A percentile compares a stretch with the other conserved stretches of the same genome.
Conservation (phyloP, 345 rosid species). For the Lumnitzera littorea region DNA sequence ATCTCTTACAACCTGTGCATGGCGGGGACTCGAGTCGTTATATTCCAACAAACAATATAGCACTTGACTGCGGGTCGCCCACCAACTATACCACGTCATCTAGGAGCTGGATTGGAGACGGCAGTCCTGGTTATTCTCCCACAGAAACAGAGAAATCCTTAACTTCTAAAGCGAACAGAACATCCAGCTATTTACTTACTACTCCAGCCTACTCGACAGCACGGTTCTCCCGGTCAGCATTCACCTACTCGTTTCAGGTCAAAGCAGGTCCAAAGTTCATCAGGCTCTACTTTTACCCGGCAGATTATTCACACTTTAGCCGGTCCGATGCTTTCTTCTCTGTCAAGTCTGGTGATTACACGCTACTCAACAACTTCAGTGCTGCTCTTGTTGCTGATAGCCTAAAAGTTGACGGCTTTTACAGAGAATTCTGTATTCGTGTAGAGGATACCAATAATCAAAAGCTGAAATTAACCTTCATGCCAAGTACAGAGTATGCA, state of each 20-base stretch:
- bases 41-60: constrained; percentile 1
- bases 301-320: not conserved
- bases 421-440: constrained; percentile 22
- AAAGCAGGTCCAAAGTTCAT: constrained; percentile 29
- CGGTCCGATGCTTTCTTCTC: constrained; percentile 13
- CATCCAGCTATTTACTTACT: not conserved
- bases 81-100: not conserved
- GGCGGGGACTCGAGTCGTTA: no score
- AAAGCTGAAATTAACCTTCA: constrained; percentile 13
- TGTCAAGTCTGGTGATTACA: constrained; percentile 14
- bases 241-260: constrained; percentile 27
- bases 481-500: constrained; percentile 8
- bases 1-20: not conserved
- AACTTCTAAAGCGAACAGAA: not conserved
- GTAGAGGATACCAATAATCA: constrained; percentile 3
- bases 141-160: constrained; percentile 2
- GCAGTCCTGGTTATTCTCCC: constrained; percentile 6
- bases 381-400: constrained; percentile 12
- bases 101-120: constrained; percentile 21
- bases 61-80: constrained; percentile 4
- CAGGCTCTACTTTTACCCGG: constrained; percentile 22
- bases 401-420: not conserved
- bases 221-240: constrained; percentile 10
- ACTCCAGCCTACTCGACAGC: constrained; percentile 12
- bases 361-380: no score